Evolutionary conservation across 2,329 filamentous ascomycete genomes (phyloP), one percentile per base, ranked within the genome.

Genomic region (Pyricularia grisea): DNA sequence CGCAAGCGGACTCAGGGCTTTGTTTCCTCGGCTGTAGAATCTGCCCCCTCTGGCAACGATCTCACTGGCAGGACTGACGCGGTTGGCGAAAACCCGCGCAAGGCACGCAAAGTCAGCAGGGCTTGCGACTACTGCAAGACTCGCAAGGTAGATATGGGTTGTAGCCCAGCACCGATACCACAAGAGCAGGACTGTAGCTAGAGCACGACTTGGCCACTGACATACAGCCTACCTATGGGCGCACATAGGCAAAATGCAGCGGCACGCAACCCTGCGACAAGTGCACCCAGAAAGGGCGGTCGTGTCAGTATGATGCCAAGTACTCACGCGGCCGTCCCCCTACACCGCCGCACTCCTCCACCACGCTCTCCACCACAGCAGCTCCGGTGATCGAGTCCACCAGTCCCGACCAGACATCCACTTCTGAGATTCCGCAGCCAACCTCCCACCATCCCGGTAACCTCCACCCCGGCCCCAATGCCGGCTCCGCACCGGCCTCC

Each of bases 41-140:
- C 58, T 14, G n/a, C 6, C 58, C 25, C 10, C 1, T 61, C 58
- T 6, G 17, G 14, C 9, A 25, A 61, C 2, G 25, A 61, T 12
- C 12, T 28, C 23, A 9, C 23, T 14, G 58, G 10, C 4, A 7
- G 23, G 10, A 5, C 23, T 61, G 23, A 12, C 1, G 58, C 23
- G 6, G 58, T 2, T 10, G 4, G 6, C 12, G n/a, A 3, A 14
- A 61, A 61, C 58, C 23, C n/a, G 5, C 58, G 33, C 30, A 67
- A 67, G 25, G 30, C 33, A 3, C 65, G 65, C 33, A 67, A 28
- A 10, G 67, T 65, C 17, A 68, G 67, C 60, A 33, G 67, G 31
- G 67, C 67, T 12, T 68, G 67, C 25, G 67, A 65, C 12, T 33
- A 31, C 23, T 68, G 67, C 67, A 68, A 68, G 60, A 23, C 58